phyloP scores from a whole-genome alignment of 2,329 filamentous ascomycete species.

The Ophiocordyceps camponoti-floridani region DNA sequence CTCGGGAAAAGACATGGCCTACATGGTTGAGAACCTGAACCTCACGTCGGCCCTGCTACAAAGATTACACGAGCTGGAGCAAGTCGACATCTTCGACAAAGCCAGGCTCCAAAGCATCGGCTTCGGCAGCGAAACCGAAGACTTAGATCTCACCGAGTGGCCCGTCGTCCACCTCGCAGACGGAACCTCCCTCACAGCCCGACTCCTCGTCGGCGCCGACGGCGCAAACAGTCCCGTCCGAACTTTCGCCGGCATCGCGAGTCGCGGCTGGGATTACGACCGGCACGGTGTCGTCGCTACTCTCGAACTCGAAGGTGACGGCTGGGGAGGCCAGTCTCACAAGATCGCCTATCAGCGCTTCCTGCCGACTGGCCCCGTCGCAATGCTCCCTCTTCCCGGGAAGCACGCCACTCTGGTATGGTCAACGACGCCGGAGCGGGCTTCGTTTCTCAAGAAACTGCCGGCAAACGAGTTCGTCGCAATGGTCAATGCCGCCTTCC shows the following conservation, averaged over 20 bases:
- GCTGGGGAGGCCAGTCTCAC: constrained; percentile 31
- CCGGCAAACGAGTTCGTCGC: constrained; percentile 56
- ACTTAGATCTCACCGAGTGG: constrained; percentile 70
- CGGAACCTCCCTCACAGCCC: constrained; percentile 52
- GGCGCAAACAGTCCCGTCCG: constrained; percentile 90
- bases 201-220: constrained; percentile 81
- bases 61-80: constrained; percentile 50
- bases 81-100: constrained; percentile 54
- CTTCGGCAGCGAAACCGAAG: constrained; percentile 50
- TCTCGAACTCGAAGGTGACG: constrained; percentile 48
- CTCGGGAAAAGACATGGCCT: constrained; percentile 54
- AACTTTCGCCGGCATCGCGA: constrained; percentile 70
- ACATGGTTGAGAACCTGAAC: constrained; percentile 93
- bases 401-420: constrained; percentile 77
- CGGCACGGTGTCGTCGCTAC: constrained; percentile 86
- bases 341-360: constrained; percentile 92
- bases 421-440: constrained; percentile 75
- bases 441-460: constrained; percentile 62
- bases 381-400: constrained; percentile 76
- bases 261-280: constrained; percentile 83
- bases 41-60: constrained; percentile 61
- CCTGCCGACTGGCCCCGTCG: constrained; percentile 78
- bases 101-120: constrained; percentile 66
- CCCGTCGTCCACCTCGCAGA: constrained; percentile 61
- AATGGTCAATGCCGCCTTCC: constrained; percentile 87